Percentiles rank a stretch among this genome's conserved stretches.
Conservation (phyloP, 257 asterid genomes). For the Fraxinus pennsylvanica region DNA sequence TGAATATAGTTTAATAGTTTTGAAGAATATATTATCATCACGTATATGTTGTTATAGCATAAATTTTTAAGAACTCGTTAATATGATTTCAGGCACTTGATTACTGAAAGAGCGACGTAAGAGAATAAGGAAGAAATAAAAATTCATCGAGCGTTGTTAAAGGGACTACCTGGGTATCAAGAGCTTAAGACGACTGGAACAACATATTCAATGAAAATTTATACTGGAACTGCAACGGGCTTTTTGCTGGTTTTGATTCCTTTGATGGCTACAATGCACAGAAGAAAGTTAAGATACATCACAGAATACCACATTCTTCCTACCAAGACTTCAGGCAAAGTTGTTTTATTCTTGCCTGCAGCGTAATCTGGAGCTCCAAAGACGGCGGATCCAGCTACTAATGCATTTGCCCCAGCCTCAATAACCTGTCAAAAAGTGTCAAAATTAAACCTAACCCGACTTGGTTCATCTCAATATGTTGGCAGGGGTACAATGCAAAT, state of each 20-base stretch:
- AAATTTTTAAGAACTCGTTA: too few species aligned
- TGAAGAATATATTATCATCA: too few species aligned
- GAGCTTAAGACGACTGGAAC: conserved; percentile 21
- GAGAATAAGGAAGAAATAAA: too few species aligned
- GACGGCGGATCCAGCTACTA: conserved; percentile 99
- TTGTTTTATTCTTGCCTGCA: conserved; percentile 60
- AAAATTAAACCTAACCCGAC: background rate
- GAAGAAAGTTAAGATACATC: conserved; percentile 1
- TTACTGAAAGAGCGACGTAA: too few species aligned
- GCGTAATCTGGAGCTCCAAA: conserved; percentile 99
- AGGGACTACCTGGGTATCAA: conserved; percentile 29
- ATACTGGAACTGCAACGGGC: conserved; percentile 76
- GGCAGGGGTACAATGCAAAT: background rate
- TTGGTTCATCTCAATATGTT: background rate
- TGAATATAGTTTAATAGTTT: too few species aligned
- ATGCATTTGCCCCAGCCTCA: conserved; percentile 99
- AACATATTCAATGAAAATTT: conserved; percentile 28
- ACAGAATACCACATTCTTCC: conserved; percentile 4
- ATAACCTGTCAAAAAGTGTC: conserved; percentile 60
- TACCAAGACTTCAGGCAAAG: conserved; percentile 3
- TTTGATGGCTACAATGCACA: conserved; percentile 62
- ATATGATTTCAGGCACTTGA: background rate
- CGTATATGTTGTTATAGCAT: too few species aligned
- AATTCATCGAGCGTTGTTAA: too few species aligned
- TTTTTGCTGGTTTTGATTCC: conserved; percentile 96